Base-by-base conservation (phyloP, 1,139 yeast genomes). In the Suhomyces taliae region DNA sequence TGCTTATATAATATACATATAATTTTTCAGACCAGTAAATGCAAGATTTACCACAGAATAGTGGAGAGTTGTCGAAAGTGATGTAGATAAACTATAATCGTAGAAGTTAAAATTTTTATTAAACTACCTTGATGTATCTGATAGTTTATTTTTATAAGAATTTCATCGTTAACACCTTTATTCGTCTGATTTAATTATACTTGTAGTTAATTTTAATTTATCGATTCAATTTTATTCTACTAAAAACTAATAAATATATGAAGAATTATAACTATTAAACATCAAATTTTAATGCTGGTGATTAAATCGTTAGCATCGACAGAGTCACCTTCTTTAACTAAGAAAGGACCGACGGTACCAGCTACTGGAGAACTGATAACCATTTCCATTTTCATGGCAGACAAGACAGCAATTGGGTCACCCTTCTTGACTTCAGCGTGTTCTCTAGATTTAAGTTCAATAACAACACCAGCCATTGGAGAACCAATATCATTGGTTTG, bases 321-420 rank as follows among this genome's bases (percentile, higher is more conserved):
- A 43, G 95, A 86, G 64, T 93, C 99, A 59, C 97, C 96, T 61
- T 89, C 95, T 67, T 85, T 85, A 55, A 90, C 86, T 48, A 78
- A 66, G 34, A 93, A 78, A 31, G 86, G 87, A 44, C 87, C 85
- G 51, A 95, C 83, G 64, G 79, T 82, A 65, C 99, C 99, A 50
- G 86, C 78, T 52, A 82, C 85, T 46, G 96, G 96, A 8, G 99
- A 93, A 65, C 91, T 82, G 58, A 93, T 91, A 45, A 93, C 96
- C 98, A 93, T 93, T 76, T 93, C 99, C 99, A 95, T 95, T 82
- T 95, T 95, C 99, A 93, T 95, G 55, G 99, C 99, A 64, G 95
- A 85, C 63, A 93, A 79, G 31, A 93, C 97, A 48, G 96, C 96
- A 59, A 93, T 70, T 38, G 97, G 95, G 65, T 93, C 97, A 57